These are phyloP conservation scores for Clitopilus passeckerianus DNA, from an alignment of 768 basidiomycete genomes.

Conservation along the genomic window DNA sequence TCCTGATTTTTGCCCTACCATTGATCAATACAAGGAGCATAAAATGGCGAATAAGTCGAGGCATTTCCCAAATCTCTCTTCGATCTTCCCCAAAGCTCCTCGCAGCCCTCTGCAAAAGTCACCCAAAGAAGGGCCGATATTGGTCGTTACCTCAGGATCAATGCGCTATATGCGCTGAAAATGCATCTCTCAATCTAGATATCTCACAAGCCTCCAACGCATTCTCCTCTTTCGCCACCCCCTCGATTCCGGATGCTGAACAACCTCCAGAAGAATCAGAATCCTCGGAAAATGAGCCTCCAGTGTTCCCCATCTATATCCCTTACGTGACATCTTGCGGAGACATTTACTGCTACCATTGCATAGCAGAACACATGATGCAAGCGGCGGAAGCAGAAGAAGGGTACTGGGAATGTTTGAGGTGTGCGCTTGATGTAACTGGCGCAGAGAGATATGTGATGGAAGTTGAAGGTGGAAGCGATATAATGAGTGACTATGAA, in stretches of 20 bases:
- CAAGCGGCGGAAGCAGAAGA: constrained; percentile 63
- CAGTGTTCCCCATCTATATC: constrained; percentile 65
- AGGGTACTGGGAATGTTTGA: constrained; percentile 76
- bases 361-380: constrained; percentile 80
- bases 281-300: constrained; percentile 34
- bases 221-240: constrained; percentile 30
- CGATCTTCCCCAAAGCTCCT: constrained; percentile 24
- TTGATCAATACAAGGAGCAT: constrained; percentile 68
- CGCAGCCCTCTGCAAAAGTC: constrained; percentile 6
- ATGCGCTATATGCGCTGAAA: constrained; percentile 89
- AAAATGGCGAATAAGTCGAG: constrained; percentile 47
- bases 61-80: constrained; percentile 23
- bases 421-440: constrained; percentile 66
- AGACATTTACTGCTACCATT: constrained; percentile 92
- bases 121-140: constrained; percentile 52
- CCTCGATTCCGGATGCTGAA: constrained; percentile 14
- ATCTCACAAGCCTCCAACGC: constrained; percentile 48
- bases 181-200: constrained; percentile 57
- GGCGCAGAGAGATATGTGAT: constrained; percentile 57
- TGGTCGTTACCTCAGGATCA: constrained; percentile 65
- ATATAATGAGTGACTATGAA: constrained; percentile 50
- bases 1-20: constrained; percentile 88
- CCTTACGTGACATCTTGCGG: constrained; percentile 83
- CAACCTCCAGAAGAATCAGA: constrained; percentile 8
- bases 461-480: constrained; percentile 34